Evolutionary conservation across 148 eudicot genomes (phyloP).

Genomic region (Camellia sinensis): DNA sequence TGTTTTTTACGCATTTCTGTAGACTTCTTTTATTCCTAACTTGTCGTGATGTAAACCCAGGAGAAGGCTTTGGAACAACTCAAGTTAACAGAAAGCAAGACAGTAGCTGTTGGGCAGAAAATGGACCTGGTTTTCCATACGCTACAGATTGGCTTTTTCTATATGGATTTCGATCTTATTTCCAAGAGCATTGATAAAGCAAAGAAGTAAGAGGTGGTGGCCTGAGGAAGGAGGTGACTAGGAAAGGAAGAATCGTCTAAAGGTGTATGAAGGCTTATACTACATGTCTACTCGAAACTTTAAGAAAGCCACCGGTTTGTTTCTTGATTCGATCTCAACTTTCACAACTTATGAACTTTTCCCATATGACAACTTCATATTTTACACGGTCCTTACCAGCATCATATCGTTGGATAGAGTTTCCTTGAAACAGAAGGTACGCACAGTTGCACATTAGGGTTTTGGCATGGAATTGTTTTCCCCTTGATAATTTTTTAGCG

Average conservation of each 20-base stretch:
- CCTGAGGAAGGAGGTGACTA: slow-evolving; percentile 99
- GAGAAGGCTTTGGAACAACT: slow-evolving; percentile 93
- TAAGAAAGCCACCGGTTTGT: slow-evolving; percentile 79
- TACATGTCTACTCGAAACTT: slow-evolving; percentile 94
- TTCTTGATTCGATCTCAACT: slow-evolving; percentile 96
- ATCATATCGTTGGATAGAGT: slow-evolving; percentile 91
- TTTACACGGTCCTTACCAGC: slow-evolving; percentile 85
- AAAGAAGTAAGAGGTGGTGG: slow-evolving; percentile 66
- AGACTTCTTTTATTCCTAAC: not conserved
- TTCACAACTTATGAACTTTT: slow-evolving; percentile 95
- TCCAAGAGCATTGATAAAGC: slow-evolving; percentile 94
- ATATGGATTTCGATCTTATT: slow-evolving; percentile 94
- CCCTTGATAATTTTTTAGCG: not conserved
- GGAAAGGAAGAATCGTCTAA: slow-evolving; percentile 97
- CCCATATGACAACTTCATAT: slow-evolving; percentile 89
- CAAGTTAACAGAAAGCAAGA: slow-evolving; percentile 85
- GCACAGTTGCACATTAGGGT: slow-evolving; percentile 4
- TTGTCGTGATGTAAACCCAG: slow-evolving; percentile 29
- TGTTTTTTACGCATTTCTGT: not conserved
- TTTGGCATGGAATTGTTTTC: not conserved
- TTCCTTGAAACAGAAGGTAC: slow-evolving; percentile 94
- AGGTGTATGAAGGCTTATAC: slow-evolving; percentile 94
- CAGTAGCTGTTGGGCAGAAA: slow-evolving; percentile 97
- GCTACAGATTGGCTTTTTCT: slow-evolving; percentile 80
- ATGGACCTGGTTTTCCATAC: slow-evolving; percentile 96